phyloP scores from a whole-genome alignment of 192 early-diverging fungal species.

The Linnemannia hyalina region DNA sequence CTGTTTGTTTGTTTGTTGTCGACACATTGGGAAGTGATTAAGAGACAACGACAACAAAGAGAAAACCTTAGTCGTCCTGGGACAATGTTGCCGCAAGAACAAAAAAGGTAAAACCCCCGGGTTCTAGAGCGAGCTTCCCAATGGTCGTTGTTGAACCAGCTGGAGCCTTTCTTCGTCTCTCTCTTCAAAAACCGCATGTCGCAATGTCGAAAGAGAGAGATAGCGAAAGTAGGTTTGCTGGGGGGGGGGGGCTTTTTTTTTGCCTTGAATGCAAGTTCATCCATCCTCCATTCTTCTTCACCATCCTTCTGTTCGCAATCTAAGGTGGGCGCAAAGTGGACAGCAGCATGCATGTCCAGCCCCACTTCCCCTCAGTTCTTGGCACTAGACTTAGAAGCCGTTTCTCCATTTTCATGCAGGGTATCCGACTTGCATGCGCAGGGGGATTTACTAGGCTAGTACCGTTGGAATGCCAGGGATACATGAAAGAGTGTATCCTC shows the following conservation, averaged over 20 bases:
- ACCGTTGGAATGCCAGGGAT: background rate
- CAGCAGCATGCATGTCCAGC: background rate
- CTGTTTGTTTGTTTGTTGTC: background rate
- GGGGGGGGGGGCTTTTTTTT: background rate
- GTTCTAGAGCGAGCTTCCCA: background rate
- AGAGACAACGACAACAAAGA: background rate
- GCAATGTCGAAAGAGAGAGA: background rate
- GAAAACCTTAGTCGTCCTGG: background rate
- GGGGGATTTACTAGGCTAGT: background rate
- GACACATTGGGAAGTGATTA: background rate
- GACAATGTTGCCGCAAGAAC: background rate
- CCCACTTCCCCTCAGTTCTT: background rate
- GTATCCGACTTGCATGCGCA: background rate
- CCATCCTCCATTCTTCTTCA: background rate
- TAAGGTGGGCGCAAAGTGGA: background rate
- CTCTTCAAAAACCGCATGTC: background rate
- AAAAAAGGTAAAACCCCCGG: background rate
- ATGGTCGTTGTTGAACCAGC: background rate
- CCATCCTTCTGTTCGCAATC: background rate
- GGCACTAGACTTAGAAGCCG: background rate
- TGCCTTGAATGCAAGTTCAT: background rate
- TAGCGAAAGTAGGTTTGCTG: background rate
- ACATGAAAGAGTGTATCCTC: background rate
- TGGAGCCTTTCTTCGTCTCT: background rate
- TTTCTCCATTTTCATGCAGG: background rate